Percentiles rank a stretch among this genome's conserved stretches.
These are phyloP conservation scores for Metschnikowia baotianmanensis DNA, from an alignment of 805 yeast species.

Conservation along the genomic window DNA sequence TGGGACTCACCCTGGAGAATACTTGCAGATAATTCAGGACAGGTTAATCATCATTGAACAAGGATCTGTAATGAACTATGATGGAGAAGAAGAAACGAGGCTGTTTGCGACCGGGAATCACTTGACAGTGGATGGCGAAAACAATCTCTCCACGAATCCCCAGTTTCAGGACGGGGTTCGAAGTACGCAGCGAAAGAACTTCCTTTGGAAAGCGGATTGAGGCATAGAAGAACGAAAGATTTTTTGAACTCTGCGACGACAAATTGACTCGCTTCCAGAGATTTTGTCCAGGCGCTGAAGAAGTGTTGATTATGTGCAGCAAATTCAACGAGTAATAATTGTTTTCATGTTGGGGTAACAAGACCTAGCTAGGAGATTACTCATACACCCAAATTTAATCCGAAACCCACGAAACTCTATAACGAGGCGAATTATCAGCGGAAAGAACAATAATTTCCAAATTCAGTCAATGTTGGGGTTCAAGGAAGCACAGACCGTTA, in stretches of 20 bases:
- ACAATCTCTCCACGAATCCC: no score
- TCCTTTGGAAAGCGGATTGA: neutral
- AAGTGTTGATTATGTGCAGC: neutral
- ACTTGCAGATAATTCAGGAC: neutral
- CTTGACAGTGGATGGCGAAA: no score
- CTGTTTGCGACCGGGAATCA: slow-evolving; percentile 4
- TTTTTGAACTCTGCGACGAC: slow-evolving; percentile 1
- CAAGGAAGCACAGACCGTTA: no score
- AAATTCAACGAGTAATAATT: slow-evolving; percentile 4
- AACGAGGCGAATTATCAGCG: no score
- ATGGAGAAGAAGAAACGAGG: neutral
- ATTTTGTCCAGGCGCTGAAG: neutral
- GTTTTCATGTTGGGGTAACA: no score
- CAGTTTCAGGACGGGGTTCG: neutral
- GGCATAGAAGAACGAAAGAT: neutral
- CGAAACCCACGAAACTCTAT: no score
- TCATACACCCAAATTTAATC: no score
- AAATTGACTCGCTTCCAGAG: neutral
- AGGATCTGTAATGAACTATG: slow-evolving; percentile 2
- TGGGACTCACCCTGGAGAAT: no score
- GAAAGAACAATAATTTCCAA: no score
- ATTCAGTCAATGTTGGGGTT: no score
- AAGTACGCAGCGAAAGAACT: neutral
- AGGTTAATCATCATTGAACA: neutral
- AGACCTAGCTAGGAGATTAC: no score